Base-by-base conservation (phyloP, 352 stramenopile genomes). In the Stramenopiles sp. region DNA sequence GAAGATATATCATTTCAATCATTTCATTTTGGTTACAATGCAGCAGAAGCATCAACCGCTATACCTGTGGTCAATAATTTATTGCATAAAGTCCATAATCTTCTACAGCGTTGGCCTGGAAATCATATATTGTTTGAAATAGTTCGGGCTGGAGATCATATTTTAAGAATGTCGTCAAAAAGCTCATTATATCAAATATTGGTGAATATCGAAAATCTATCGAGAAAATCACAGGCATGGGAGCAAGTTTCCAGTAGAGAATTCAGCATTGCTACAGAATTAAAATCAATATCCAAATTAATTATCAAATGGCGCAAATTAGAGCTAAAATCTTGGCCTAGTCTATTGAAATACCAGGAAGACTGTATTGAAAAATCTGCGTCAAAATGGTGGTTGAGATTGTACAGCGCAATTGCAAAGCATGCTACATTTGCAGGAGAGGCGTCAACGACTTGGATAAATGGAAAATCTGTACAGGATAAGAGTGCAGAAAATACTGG, bases 221-320 rank as follows among this genome's bases (percentile, higher is more conserved):
- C 99, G 30, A 87, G 90, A 27, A 96, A 98, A 79, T 90, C 96
- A 0, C 95, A 99, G 83, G 95, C 99, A 63, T 99, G 97, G 97
- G 95, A 99, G 80, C 90, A 95, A 74, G 95, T 98, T 81, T 93
- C 95, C 6, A 93, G 94, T 30, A 85, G 88, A 1, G 85, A 93
- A 0, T 95, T 97, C 38, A 91, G 91, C 73, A 90, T 99, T 29
- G 88, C 90, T 1, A 87, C 90, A 27, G 86, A 97, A 80, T 87
- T 99, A 0, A 79, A 84, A 33, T 86, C 92, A 63, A 86, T 99
- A 0, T 96, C 92, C 32, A 84, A 86, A 4, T 85, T 99, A 13
- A 95, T 99, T 7, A 94, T 94, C 32, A 88, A 90, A 20, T 99
- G 96, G 96, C 89, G 97, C 78, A 97, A 97, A 78, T 85, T 99